A percentile compares a stretch with the other conserved stretches of the same genome.
These are phyloP conservation scores for Ophiosphaerella narmari DNA, from an alignment of 2,329 filamentous ascomycete species.

Conservation along the genomic window DNA sequence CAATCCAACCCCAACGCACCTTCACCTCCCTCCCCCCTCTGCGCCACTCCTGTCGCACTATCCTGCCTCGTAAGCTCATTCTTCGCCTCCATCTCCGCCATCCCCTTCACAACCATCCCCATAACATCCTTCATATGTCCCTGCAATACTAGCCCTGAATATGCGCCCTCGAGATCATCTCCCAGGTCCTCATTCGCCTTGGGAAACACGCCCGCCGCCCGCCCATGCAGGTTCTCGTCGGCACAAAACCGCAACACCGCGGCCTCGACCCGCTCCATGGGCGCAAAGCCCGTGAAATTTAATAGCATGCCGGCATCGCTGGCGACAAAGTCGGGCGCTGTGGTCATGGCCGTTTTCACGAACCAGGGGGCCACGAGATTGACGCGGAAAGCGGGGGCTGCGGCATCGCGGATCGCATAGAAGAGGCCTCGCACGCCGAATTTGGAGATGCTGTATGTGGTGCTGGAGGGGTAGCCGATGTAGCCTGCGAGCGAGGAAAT, in stretches of 20 bases:
- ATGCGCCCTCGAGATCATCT: conserved; percentile 27
- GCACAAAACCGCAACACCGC: conserved; percentile 22
- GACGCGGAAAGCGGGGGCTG: conserved; percentile 17
- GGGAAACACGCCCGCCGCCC: conserved; percentile 25
- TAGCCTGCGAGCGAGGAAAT: conserved; percentile 31
- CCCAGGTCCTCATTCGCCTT: conserved; percentile 19
- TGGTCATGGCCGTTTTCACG: conserved; percentile 27
- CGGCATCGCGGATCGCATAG: conserved; percentile 24
- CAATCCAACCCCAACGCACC: too few species aligned
- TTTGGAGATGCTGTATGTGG: conserved; percentile 35
- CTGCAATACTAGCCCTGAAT: conserved; percentile 11
- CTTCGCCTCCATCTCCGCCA: conserved; percentile 7
- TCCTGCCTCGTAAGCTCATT: conserved; percentile 4
- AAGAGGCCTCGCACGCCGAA: conserved; percentile 35
- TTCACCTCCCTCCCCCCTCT: too few species aligned
- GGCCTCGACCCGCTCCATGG: conserved; percentile 25
- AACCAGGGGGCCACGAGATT: conserved; percentile 38
- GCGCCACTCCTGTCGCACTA: not conserved
- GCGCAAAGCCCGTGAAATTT: conserved; percentile 19
- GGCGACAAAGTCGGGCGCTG: conserved; percentile 6
- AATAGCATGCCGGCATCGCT: conserved; percentile 17
- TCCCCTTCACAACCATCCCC: conserved; percentile 5
- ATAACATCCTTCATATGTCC: conserved; percentile 10
- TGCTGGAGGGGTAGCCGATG: conserved; percentile 23
- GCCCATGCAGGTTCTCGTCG: conserved; percentile 17